phyloP scores from a whole-genome alignment of 2,329 filamentous ascomycete species.

The Calonectria pteridis region DNA sequence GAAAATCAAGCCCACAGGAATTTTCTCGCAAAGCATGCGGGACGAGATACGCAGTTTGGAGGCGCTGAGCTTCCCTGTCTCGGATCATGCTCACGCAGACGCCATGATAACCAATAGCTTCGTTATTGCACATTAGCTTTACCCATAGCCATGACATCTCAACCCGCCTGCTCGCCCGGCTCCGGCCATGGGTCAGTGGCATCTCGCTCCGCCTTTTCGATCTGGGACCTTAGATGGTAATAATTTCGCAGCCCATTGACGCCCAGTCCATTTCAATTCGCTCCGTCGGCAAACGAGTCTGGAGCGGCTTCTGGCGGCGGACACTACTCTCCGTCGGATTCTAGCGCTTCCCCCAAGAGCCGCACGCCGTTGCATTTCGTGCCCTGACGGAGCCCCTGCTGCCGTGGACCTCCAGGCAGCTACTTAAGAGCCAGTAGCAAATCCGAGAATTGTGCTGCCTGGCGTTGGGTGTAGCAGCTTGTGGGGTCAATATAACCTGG shows the following conservation, averaged over 20 bases:
- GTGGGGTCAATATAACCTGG: conserved; percentile 26
- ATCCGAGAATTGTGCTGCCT: conserved; percentile 32
- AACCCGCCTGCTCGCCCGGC: not conserved
- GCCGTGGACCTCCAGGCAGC: conserved; percentile 27
- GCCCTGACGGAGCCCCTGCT: not conserved
- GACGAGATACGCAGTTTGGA: not conserved
- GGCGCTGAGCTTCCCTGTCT: not conserved
- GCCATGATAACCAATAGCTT: not conserved
- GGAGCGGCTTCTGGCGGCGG: not conserved
- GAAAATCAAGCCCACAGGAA: not conserved
- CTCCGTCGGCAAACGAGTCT: not conserved
- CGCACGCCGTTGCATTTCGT: conserved; percentile 30
- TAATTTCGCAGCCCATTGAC: not conserved
- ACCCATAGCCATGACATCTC: not conserved
- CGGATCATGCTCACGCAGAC: not conserved
- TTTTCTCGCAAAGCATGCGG: not conserved
- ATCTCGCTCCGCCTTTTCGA: conserved; percentile 1
- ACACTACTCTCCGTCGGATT: not conserved
- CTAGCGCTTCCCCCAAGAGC: conserved; percentile 17
- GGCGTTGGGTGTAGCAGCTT: conserved; percentile 12
- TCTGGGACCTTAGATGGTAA: not conserved
- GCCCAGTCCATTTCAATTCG: not conserved
- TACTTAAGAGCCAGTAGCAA: conserved; percentile 11
- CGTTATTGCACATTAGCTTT: not conserved
- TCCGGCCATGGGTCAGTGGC: conserved; percentile 8